Evolutionary conservation across 2,329 filamentous ascomycete species (phyloP), one percentile per base, ranked within the genome.

Genomic region (Knufia petricola): DNA sequence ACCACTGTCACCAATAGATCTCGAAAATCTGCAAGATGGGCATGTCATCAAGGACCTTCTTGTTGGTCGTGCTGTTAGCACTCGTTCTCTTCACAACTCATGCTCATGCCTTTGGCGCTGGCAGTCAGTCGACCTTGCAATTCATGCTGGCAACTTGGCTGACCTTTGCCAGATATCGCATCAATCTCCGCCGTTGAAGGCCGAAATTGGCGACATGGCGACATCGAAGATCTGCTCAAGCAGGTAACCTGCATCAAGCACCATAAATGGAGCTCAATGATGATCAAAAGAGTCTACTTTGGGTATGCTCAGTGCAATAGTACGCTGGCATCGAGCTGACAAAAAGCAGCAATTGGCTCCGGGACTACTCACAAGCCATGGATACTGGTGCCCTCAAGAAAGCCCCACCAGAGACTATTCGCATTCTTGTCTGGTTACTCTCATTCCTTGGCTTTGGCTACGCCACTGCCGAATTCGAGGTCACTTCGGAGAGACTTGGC

Each of bases 391-490:
- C 82, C 52, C 66, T 92, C 53, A 89, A 88, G 67, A 82, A 81
- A 52, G 81, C 87, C 51, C 86, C 85, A 54, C 82, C 84, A 28
- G 81, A 83, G 31, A 88, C 85, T 2, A 85, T 92, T 58, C 77
- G 86, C 37, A 78, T 90, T 51, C 68, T 92, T 31, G 82, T 89
- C 52, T 88, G 85, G 84, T 79, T 90, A 37, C 74, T 92, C 21
- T 86, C 84, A 1, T 90, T 90, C 65, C 74, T 90, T 66, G 79
- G 81, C 31, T 87, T 88, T 64, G 86, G 86, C 30, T 90, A 88
- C 66, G 86, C 85, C n/a, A 90, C 86, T 1, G 83, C 78, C 40
- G 86, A 90, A 61, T 92, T 88, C 58, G 86, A 90, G 60, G 85
- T 90, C 39, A 90, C 85, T 1, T 77, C 84, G 34, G 85, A 90